A percentile compares a stretch with the other conserved stretches of the same genome.
Evolutionary conservation across 2,329 filamentous ascomycete species (phyloP).

Genomic region (Pseudocercospora musae): DNA sequence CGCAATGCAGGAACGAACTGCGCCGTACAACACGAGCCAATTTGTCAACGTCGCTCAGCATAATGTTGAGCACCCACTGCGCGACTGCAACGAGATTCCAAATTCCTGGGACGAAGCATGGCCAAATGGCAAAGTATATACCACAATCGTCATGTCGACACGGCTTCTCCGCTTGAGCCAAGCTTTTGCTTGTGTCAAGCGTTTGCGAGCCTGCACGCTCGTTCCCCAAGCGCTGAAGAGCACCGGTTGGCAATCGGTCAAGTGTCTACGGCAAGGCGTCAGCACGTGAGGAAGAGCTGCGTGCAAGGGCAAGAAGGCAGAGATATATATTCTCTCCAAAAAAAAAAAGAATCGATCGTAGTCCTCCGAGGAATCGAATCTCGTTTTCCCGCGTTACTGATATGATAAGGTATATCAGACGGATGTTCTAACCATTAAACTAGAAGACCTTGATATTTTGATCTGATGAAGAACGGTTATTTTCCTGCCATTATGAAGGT

Average conservation of each 20-base stretch:
- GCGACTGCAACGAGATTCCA: background rate
- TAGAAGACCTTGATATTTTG: background rate
- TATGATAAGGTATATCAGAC: background rate
- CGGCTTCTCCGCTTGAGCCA: background rate
- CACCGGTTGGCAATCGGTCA: background rate
- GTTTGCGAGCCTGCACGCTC: background rate
- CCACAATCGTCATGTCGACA: background rate
- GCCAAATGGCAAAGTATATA: background rate
- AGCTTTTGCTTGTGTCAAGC: background rate
- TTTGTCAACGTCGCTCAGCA: conserved; percentile 3
- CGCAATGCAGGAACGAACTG: background rate
- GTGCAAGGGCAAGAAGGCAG: background rate
- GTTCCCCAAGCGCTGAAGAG: background rate
- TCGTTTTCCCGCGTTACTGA: background rate
- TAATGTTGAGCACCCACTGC: background rate
- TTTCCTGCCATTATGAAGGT: background rate
- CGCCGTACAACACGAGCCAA: background rate
- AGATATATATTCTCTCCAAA: too few relatives aligned
- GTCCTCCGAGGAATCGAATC: background rate
- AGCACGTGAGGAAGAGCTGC: background rate
- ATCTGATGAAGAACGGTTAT: background rate
- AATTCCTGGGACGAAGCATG: background rate
- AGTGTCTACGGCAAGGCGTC: too few relatives aligned
- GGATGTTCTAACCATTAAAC: conserved; percentile 1
- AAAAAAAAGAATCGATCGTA: background rate